Evolutionary conservation across 2,329 filamentous ascomycete genomes (phyloP), one percentile per base, ranked within the genome.

Genomic region (Phaeosphaeria sp.): DNA sequence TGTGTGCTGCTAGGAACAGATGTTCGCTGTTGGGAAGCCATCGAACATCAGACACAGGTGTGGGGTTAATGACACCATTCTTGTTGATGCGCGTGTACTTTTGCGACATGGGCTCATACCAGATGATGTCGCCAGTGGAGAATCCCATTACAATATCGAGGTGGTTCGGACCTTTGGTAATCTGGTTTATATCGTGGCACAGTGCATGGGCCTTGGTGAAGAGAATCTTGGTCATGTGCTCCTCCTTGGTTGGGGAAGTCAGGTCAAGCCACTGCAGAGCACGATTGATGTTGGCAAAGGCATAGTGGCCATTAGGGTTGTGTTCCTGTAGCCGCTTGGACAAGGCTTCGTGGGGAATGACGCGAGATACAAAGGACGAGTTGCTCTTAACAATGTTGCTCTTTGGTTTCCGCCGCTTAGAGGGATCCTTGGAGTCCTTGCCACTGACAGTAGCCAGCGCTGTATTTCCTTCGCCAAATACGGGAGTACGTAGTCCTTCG

Each of bases 361-460:
- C 94, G 54, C 95, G 84, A n/a, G 94, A 97, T 27, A 99, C 95
- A 73, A 97, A 99, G 0, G 94, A 97, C 10, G 95, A 99, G 77
- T 97, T 98, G 80, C 93, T 98, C 83, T 99, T 99, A 52, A 94
- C 89, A 77, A 99, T 95, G 77, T 96, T 98, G 79, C 94, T 98
- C 84, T 98, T 99, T 2, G 95, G 95, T 77, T 99, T 99, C 72
- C 89, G 87, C 74, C 88, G 86, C 82, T 97, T 97, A 22, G 82
- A 74, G 10, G 81, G 80, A 61, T 84, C 82, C 63, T 86, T 88
- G 42, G 86, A 84, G 70, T 93, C 91, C 71, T 92, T 92, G 27
- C 84, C 82, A 51, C 85, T 84, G 2, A 87, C 46, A 10, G 68
- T 74, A 11, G 84, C 81, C 27, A 98, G 82, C 23, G 91, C 84